Conservation (phyloP, 2,329 filamentous ascomycete species). For the Apiospora phragmitis region DNA sequence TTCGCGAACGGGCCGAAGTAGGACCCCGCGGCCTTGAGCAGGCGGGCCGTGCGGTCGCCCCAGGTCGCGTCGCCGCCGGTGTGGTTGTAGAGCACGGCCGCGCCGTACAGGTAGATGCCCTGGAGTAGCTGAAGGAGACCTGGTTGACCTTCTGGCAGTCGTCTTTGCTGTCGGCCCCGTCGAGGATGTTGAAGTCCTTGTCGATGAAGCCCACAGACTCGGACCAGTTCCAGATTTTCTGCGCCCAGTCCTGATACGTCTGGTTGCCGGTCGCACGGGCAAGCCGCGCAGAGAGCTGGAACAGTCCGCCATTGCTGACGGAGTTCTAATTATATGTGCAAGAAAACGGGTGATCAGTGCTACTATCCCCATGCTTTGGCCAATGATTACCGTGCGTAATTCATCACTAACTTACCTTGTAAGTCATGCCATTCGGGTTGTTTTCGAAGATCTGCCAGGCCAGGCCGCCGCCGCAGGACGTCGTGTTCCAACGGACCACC, state of each 20-base stretch:
- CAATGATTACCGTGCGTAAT: not conserved
- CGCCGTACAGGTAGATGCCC: slow-evolving; percentile 66
- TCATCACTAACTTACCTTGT: slow-evolving; percentile 53
- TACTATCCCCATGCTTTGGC: not conserved
- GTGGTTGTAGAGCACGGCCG: slow-evolving; percentile 63
- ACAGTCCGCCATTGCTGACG: slow-evolving; percentile 79
- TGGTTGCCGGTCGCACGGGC: slow-evolving; percentile 68
- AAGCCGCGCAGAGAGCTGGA: slow-evolving; percentile 76
- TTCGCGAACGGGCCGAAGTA: slow-evolving; percentile 54
- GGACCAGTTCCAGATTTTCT: slow-evolving; percentile 68
- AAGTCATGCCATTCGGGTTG: slow-evolving; percentile 73
- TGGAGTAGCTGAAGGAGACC: slow-evolving; percentile 66
- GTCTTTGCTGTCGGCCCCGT: slow-evolving; percentile 57
- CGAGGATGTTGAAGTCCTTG: slow-evolving; percentile 55
- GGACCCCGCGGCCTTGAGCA: slow-evolving; percentile 50
- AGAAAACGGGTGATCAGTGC: not conserved
- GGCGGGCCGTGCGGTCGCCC: slow-evolving; percentile 50
- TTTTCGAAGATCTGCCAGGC: slow-evolving; percentile 79
- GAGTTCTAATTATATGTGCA: slow-evolving; percentile 51
- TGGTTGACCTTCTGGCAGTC: slow-evolving; percentile 56
- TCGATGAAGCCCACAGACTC: slow-evolving; percentile 57
- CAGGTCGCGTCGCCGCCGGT: slow-evolving; percentile 53
- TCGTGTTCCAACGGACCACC: slow-evolving; percentile 67
- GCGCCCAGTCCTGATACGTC: slow-evolving; percentile 67
- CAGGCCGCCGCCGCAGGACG: slow-evolving; percentile 69